These are phyloP conservation scores for Podaxis carcinomalis DNA, from an alignment of 768 basidiomycete species.

Conservation along the genomic window DNA sequence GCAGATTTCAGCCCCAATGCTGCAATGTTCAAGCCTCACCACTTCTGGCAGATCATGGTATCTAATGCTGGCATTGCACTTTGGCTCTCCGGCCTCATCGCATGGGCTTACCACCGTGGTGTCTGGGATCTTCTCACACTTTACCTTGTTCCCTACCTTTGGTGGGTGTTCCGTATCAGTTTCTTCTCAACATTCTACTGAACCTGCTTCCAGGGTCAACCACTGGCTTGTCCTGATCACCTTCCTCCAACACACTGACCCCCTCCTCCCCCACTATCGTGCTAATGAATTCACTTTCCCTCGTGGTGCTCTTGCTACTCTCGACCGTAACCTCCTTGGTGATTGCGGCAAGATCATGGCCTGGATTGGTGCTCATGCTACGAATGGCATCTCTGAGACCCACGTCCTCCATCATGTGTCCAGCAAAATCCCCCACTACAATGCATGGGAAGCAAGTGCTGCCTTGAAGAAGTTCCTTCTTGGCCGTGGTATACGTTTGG, in stretches of 20 bases:
- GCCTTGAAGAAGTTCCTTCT: conserved; percentile 78
- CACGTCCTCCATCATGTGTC: conserved; percentile 90
- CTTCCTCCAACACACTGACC: conserved; percentile 98
- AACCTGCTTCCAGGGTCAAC: conserved; percentile 56
- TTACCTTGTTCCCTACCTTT: conserved; percentile 88
- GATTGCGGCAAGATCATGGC: conserved; percentile 76
- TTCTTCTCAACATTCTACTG: not conserved
- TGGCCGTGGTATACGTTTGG: conserved; percentile 54
- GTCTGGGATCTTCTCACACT: conserved; percentile 70
- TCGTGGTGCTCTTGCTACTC: conserved; percentile 88
- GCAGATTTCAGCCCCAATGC: conserved; percentile 74
- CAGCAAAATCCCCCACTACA: conserved; percentile 95
- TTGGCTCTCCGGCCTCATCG: conserved; percentile 59
- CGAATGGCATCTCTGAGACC: conserved; percentile 93
- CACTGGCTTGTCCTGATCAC: conserved; percentile 97
- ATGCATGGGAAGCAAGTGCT: conserved; percentile 89
- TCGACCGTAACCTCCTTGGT: conserved; percentile 80
- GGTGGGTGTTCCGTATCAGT: conserved; percentile 32
- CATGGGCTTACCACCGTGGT: conserved; percentile 56
- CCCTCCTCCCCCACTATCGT: conserved; percentile 91
- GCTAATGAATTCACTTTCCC: conserved; percentile 87
- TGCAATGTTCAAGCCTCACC: conserved; percentile 81
- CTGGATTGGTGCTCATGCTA: conserved; percentile 80
- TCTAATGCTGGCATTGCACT: conserved; percentile 81
- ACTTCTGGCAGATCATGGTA: conserved; percentile 68